Evolutionary conservation across 352 stramenopile species (phyloP).

Genomic region (Globisporangium cederbergense): DNA sequence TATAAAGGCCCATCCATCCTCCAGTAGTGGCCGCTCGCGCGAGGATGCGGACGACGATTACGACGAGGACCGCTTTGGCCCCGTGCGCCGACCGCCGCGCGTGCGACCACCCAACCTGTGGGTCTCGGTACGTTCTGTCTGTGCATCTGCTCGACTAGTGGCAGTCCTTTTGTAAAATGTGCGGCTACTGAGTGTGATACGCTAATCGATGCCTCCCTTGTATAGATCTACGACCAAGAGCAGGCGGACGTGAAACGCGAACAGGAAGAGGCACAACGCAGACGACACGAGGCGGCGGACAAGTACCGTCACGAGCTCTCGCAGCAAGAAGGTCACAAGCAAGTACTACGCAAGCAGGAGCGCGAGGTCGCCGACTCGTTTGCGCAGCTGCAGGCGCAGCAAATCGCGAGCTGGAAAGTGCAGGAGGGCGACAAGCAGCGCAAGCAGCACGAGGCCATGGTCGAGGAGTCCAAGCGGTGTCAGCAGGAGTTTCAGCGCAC

Average conservation of each 20-base stretch:
- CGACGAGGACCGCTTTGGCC: slow-evolving; percentile 56
- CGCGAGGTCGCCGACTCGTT: slow-evolving; percentile 32
- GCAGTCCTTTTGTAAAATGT: neutral
- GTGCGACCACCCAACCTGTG: slow-evolving; percentile 51
- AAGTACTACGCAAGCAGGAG: slow-evolving; percentile 23
- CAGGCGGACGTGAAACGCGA: slow-evolving; percentile 49
- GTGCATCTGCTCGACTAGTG: neutral
- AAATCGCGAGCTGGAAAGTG: slow-evolving; percentile 40
- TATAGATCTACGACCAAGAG: slow-evolving; percentile 58
- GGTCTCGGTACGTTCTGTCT: slow-evolving; percentile 32
- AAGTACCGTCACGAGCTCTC: slow-evolving; percentile 39
- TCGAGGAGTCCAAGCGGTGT: slow-evolving; percentile 37
- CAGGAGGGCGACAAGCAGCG: slow-evolving; percentile 33
- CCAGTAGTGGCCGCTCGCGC: neutral
- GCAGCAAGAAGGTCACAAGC: slow-evolving; percentile 43
- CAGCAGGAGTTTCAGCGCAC: slow-evolving; percentile 39
- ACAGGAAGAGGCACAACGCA: slow-evolving; percentile 39
- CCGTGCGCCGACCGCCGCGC: slow-evolving; percentile 41
- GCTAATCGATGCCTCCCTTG: neutral
- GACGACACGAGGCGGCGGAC: slow-evolving; percentile 32
- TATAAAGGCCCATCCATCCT: neutral
- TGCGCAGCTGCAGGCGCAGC: slow-evolving; percentile 32
- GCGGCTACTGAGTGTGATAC: neutral
- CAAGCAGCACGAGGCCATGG: slow-evolving; percentile 27
- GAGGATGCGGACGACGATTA: slow-evolving; percentile 34